Conservation (phyloP, 2,329 filamentous ascomycete species). For the Diaporthe sp. region DNA sequence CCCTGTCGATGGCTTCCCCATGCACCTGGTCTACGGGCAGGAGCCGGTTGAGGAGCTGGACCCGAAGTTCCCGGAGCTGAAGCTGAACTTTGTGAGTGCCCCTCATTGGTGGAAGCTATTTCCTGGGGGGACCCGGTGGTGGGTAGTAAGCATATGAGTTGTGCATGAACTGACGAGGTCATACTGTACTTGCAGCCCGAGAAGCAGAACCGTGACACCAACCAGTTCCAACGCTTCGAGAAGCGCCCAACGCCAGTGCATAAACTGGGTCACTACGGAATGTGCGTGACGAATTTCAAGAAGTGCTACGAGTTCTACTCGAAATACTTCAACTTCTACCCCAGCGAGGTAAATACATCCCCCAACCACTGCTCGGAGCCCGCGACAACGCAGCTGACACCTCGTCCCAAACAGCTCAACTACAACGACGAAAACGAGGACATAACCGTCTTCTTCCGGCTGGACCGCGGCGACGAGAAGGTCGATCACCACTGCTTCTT, state of each 20-base stretch:
- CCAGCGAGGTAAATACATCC: slow-evolving; percentile 59
- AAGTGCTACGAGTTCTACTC: slow-evolving; percentile 65
- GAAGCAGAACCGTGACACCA: slow-evolving; percentile 55
- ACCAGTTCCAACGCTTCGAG: slow-evolving; percentile 64
- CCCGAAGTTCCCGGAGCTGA: slow-evolving; percentile 56
- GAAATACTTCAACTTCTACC: slow-evolving; percentile 64
- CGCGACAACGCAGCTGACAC: not conserved
- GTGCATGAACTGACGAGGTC: not conserved
- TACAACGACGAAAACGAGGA: slow-evolving; percentile 55
- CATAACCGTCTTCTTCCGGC: slow-evolving; percentile 61
- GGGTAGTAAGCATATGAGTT: not conserved
- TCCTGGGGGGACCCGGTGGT: no score
- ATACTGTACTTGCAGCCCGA: not conserved
- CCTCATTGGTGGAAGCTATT: not conserved
- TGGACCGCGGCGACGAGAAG: slow-evolving; percentile 58
- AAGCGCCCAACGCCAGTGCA: slow-evolving; percentile 63
- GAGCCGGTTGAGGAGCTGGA: slow-evolving; percentile 53
- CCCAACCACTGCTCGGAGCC: not conserved
- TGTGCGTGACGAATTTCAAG: slow-evolving; percentile 66
- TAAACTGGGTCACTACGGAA: slow-evolving; percentile 69
- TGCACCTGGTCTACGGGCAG: slow-evolving; percentile 72
- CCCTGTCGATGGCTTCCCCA: slow-evolving; percentile 68
- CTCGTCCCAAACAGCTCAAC: slow-evolving; percentile 49
- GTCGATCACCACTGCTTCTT: slow-evolving; percentile 68
- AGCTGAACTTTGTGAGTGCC: slow-evolving; percentile 59